Conservation (phyloP, 2,329 filamentous ascomycete species). For the Grosmannia clavigera region DNA sequence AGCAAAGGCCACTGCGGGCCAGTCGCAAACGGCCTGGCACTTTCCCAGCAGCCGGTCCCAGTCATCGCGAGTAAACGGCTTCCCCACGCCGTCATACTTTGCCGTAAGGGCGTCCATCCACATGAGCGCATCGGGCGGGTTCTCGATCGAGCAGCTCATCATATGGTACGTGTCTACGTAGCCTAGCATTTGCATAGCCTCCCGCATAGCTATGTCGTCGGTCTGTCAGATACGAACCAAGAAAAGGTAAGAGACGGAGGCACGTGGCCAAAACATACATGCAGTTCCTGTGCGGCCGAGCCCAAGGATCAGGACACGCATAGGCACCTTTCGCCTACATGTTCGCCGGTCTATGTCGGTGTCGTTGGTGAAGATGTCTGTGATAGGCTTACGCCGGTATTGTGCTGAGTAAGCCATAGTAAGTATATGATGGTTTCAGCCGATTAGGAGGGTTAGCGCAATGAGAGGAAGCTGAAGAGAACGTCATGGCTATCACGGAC, state of each 20-base stretch:
- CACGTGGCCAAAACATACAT: not conserved
- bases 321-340: conserved; percentile 54
- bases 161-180: conserved; percentile 62
- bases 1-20: conserved; percentile 19
- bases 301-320: conserved; percentile 60
- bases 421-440: not conserved
- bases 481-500: not conserved
- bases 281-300: conserved; percentile 49
- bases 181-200: conserved; percentile 52
- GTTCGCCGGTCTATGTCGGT: conserved; percentile 55
- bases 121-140: conserved; percentile 53
- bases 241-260: not conserved
- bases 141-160: conserved; percentile 58
- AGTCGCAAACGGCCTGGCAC: conserved; percentile 11
- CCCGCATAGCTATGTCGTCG: conserved; percentile 40
- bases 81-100: conserved; percentile 40
- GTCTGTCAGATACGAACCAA: not conserved
- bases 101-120: conserved; percentile 56
- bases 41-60: conserved; percentile 27
- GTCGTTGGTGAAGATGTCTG: conserved; percentile 51
- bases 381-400: conserved; percentile 28
- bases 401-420: conserved; percentile 5
- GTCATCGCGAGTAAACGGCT: conserved; percentile 49
- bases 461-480: not conserved
- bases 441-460: not conserved